Evolutionary conservation across 2,329 filamentous ascomycete species (phyloP), one percentile per base, ranked within the genome.

Genomic region (Sarocladium brachiariae): DNA sequence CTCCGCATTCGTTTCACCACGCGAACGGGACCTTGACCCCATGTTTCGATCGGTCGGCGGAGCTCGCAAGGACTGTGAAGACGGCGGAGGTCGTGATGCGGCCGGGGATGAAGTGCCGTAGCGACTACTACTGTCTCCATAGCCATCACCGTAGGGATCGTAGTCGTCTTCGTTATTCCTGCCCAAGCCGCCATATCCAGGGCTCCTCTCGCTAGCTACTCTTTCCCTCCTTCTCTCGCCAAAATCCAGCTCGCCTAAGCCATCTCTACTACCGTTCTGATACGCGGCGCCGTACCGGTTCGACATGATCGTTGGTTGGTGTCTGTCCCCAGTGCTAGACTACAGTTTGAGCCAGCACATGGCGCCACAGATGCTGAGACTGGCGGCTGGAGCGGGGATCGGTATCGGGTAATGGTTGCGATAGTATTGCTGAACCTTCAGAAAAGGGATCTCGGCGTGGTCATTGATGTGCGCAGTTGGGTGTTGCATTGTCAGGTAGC

Each of bases 1-100:
- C 64, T 80, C 77, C 50, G 77, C 76, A 56, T 68, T 77, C 38
- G 76, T 72, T 58, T 68, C 70, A 31, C 54, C 60, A 69, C 56
- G 65, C 63, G 57, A 37, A 9, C 63, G 63, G 50, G 63, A 55
- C 50, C 68, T 59, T 27, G 68, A 69, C 23, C 65, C 57, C 62
- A 66, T 64, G 52, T 58, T 61, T 51, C 65, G 64, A 9, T 47
- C 25, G 4, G 46, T 37, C 8, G 46, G 31, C 30, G 33, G 30
- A 9, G 46, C 46, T 6, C 50, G 52, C 47, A 55, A 50, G 13
- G 54, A 49, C 23, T 50, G 37, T 10, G 50, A 31, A 27, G 52
- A 24, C 9, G 46, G 60, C 38, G 62, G 59, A 35, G 54, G 63
- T 57, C 61, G 65, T 45, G 56, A 58, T 38, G 59, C 55, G 19